A percentile compares a stretch with the other conserved stretches of the same genome.
These are phyloP conservation scores for Tremella yokohamensis DNA, from an alignment of 768 basidiomycete species.

Conservation along the genomic window DNA sequence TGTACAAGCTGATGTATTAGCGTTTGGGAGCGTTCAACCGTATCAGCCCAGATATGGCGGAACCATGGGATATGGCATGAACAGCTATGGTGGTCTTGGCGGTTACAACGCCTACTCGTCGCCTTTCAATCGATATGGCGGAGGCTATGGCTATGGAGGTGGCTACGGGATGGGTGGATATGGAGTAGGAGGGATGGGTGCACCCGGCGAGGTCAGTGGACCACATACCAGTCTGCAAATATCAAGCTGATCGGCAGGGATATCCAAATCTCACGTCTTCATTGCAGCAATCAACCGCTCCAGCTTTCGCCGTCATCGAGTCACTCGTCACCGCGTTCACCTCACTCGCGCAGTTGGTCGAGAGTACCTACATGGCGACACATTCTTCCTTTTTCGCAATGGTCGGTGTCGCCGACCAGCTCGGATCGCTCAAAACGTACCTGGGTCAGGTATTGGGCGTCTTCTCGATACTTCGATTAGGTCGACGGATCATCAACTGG, in stretches of 20 bases:
- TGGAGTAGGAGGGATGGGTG: slow-evolving; percentile 57
- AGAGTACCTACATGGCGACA: slow-evolving; percentile 94
- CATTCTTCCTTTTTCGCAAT: slow-evolving; percentile 86
- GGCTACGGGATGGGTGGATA: slow-evolving; percentile 52
- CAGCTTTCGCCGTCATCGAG: slow-evolving; percentile 88
- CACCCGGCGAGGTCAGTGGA: slow-evolving; percentile 55
- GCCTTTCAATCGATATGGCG: slow-evolving; percentile 23
- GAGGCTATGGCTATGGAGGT: slow-evolving; percentile 28
- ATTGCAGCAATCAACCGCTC: slow-evolving; percentile 81
- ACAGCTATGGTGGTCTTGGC: slow-evolving; percentile 19
- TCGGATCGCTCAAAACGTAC: slow-evolving; percentile 83
- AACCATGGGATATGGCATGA: slow-evolving; percentile 22
- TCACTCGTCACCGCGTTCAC: slow-evolving; percentile 92
- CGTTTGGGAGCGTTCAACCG: slow-evolving; percentile 9
- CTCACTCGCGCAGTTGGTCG: slow-evolving; percentile 94
- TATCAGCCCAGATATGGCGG: slow-evolving; percentile 7
- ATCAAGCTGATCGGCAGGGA: slow-evolving; percentile 48
- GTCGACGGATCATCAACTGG: slow-evolving; percentile 57
- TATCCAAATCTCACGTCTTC: slow-evolving; percentile 74
- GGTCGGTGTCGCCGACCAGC: slow-evolving; percentile 92
- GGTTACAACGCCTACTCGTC: slow-evolving; percentile 33
- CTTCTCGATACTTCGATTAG: slow-evolving; percentile 71
- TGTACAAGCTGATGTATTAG: not conserved
- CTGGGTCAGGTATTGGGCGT: slow-evolving; percentile 88
- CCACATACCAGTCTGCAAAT: not conserved